Evolutionary conservation across 805 yeast genomes (phyloP), one percentile per base, ranked within the genome.

Genomic region (Lipomyces sp.): DNA sequence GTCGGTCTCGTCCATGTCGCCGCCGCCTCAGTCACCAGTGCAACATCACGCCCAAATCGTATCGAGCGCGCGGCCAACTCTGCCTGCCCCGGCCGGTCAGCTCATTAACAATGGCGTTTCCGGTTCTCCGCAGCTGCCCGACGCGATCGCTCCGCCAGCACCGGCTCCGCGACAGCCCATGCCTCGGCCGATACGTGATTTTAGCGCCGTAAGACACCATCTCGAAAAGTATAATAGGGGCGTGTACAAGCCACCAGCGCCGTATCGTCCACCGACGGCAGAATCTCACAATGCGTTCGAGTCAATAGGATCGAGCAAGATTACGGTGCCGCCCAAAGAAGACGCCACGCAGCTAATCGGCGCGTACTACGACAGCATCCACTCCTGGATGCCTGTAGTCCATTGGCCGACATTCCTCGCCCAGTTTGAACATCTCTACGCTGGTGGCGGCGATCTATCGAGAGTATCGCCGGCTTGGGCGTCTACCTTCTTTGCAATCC

Each of bases 321-420:
- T 67, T 8, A 6, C 56, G 33, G 63, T 72, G 45, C 75, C 75
- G 13, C 54, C 60, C 13, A 64, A 61, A 56, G 65, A 64, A 8
- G 63, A 62, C 8, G 72, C 71, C 18, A 63, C 63, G 30, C 53
- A 32, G 15, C 68, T 74, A 51, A 32, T 74, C 45, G 61, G 63
- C 18, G 61, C 59, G 35, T 74, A 73, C 55, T 61, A 55, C 57
- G 64, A 65, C 48, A 62, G 69, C 37, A 62, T 71, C 63, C 75
- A 74, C 56, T 66, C 65, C 13, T 74, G 74, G 75, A 59, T 73
- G 54, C 76, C 76, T 0, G 64, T 71, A 33, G 63, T 73, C 18
- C 74, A 73, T 56, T 74, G 76, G 76, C 67, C 63, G 2, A 63
- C 64, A 10, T 73, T 74, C 53, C 54, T 62, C 8, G 60, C 62